Percentiles rank a stretch among this genome's conserved stretches.
Evolutionary conservation across 1,139 yeast genomes (phyloP).

Genomic region (Taphrina flavorubra): DNA sequence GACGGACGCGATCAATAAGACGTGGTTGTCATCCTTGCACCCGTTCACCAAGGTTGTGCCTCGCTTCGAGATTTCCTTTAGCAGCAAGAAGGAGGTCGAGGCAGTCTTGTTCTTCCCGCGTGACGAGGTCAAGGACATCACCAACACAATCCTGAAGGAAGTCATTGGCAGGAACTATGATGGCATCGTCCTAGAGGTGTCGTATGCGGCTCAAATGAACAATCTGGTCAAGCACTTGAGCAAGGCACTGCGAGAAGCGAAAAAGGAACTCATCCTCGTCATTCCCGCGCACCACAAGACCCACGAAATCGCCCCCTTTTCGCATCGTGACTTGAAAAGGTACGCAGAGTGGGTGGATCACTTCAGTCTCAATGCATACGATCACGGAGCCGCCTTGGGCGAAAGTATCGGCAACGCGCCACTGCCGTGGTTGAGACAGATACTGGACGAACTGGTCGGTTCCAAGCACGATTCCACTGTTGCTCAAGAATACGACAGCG

Average conservation of each 20-base stretch:
- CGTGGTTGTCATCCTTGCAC: constrained; percentile 26
- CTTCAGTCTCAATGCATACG: constrained; percentile 36
- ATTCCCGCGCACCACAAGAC: constrained; percentile 28
- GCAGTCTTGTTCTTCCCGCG: constrained; percentile 35
- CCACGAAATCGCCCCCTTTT: constrained; percentile 19
- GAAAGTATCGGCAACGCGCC: constrained; percentile 28
- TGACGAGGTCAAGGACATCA: constrained; percentile 16
- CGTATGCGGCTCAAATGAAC: constrained; percentile 21
- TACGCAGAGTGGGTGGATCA: constrained; percentile 1
- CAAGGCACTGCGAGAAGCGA: not conserved
- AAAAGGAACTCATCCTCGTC: constrained; percentile 23
- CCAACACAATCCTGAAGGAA: constrained; percentile 5
- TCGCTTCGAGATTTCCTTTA: constrained; percentile 26
- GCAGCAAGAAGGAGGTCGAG: constrained; percentile 2
- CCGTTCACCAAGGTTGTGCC: constrained; percentile 27
- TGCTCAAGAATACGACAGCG: too few species aligned
- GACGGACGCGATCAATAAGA: constrained; percentile 7
- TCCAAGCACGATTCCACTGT: not conserved
- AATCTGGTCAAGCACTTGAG: constrained; percentile 22
- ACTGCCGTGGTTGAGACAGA: constrained; percentile 25
- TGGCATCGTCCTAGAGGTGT: constrained; percentile 23
- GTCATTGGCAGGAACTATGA: constrained; percentile 4
- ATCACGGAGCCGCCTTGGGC: constrained; percentile 22
- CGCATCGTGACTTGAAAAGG: not conserved
- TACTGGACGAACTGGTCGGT: constrained; percentile 22